phyloP scores from a whole-genome alignment of 2,329 filamentous ascomycete species.

The Sporothrix schenckii region DNA sequence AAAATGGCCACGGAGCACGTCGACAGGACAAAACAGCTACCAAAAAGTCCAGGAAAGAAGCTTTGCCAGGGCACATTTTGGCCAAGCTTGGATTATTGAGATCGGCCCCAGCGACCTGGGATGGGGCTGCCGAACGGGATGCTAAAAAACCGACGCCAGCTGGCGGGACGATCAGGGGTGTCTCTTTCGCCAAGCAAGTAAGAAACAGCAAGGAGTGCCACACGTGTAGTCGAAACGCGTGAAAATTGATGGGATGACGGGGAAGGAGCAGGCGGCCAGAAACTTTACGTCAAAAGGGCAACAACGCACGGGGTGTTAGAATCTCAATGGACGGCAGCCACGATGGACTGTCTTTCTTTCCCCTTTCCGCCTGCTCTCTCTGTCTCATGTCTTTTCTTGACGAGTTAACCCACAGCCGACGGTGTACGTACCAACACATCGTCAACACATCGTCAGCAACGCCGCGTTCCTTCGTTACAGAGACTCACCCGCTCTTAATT shows the following conservation, averaged over 20 bases:
- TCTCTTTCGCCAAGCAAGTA: slow-evolving; percentile 1
- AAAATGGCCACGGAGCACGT: neutral
- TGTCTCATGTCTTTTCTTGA: too few species aligned
- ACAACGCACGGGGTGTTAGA: slow-evolving; percentile 4
- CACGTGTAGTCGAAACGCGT: slow-evolving; percentile 9
- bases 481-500: slow-evolving; percentile 7
- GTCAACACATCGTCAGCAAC: neutral
- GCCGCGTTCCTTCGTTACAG: neutral
- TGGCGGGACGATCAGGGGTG: slow-evolving; percentile 34
- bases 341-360: neutral
- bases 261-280: neutral
- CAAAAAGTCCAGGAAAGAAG: slow-evolving; percentile 21
- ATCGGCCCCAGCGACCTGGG: slow-evolving; percentile 34
- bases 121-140: slow-evolving; percentile 32
- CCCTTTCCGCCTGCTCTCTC: neutral
- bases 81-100: slow-evolving; percentile 25
- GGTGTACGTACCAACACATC: neutral
- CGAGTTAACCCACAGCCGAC: neutral
- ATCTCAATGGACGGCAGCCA: neutral
- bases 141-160: slow-evolving; percentile 32
- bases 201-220: neutral
- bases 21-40: slow-evolving; percentile 15
- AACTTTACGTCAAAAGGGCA: slow-evolving; percentile 5
- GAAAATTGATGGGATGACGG: neutral
- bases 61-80: slow-evolving; percentile 6